Conservation (phyloP, 2,329 filamentous ascomycete genomes). For the Bisporella sp. region DNA sequence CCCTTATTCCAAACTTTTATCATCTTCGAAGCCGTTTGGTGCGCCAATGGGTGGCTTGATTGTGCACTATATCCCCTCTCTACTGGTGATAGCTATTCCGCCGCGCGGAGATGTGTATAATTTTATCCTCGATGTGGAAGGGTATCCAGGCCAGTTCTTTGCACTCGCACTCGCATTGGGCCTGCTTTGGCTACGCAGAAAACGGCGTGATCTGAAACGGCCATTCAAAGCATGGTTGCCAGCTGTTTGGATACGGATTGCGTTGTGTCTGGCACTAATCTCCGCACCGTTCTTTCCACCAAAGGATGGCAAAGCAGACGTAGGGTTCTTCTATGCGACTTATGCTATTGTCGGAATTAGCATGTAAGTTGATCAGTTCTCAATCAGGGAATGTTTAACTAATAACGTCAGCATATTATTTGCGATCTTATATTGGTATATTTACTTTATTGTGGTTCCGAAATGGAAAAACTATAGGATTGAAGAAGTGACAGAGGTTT, state of each 20-base stretch:
- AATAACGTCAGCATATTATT: slow-evolving; percentile 41
- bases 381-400: slow-evolving; percentile 8
- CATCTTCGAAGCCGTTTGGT: slow-evolving; percentile 18
- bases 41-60: slow-evolving; percentile 33
- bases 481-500: slow-evolving; percentile 51
- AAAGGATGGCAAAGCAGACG: slow-evolving; percentile 32
- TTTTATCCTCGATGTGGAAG: slow-evolving; percentile 33
- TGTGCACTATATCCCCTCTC: slow-evolving; percentile 56
- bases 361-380: slow-evolving; percentile 36
- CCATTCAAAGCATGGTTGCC: slow-evolving; percentile 23
- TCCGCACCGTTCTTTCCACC: slow-evolving; percentile 31
- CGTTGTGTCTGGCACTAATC: slow-evolving; percentile 25
- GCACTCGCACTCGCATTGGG: slow-evolving; percentile 25
- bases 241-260: slow-evolving; percentile 22
- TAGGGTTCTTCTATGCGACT: slow-evolving; percentile 45
- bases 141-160: slow-evolving; percentile 38
- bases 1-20: slow-evolving; percentile 32
- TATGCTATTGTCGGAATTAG: slow-evolving; percentile 46
- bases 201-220: slow-evolving; percentile 35
- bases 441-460: slow-evolving; percentile 58
- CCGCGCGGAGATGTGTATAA: slow-evolving; percentile 33
- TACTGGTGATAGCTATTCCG: slow-evolving; percentile 45
- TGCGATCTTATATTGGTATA: slow-evolving; percentile 59
- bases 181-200: slow-evolving; percentile 43
- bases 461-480: slow-evolving; percentile 50